These are phyloP conservation scores for Oidiodendron maius DNA, from an alignment of 495 filamentous ascomycete species.

Conservation along the genomic window DNA sequence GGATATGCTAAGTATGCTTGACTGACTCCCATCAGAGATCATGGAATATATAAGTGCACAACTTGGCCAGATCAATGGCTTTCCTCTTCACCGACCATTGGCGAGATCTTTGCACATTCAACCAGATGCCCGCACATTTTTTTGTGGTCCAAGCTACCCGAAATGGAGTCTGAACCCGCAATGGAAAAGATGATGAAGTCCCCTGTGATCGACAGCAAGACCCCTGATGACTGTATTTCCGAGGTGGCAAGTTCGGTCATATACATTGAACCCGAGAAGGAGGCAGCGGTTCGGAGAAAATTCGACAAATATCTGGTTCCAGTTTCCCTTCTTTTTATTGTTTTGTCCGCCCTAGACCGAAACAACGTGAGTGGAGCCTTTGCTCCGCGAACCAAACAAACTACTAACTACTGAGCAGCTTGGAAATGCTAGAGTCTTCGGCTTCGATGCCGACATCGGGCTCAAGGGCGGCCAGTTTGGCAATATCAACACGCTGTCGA, in stretches of 20 bases:
- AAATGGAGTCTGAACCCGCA: neutral
- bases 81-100: too few species aligned
- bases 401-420: conserved; percentile 12
- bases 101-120: neutral
- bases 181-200: conserved; percentile 2
- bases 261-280: conserved; percentile 1
- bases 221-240: neutral
- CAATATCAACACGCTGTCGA: conserved; percentile 28
- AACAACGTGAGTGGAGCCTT: neutral
- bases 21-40: too few species aligned
- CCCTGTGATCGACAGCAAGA: neutral
- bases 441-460: conserved; percentile 24
- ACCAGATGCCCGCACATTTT: neutral
- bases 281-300: conserved; percentile 3
- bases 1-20: too few species aligned
- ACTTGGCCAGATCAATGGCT: too few species aligned
- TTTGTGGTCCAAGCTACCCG: conserved; percentile 1
- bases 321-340: neutral
- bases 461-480: conserved; percentile 30
- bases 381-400: neutral
- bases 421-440: conserved; percentile 23
- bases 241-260: neutral
- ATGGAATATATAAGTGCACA: too few species aligned
- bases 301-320: conserved; percentile 9
- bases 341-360: conserved; percentile 1